phyloP scores from a whole-genome alignment of 176 grass and related monocot genomes.

The Raddia guianensis region DNA sequence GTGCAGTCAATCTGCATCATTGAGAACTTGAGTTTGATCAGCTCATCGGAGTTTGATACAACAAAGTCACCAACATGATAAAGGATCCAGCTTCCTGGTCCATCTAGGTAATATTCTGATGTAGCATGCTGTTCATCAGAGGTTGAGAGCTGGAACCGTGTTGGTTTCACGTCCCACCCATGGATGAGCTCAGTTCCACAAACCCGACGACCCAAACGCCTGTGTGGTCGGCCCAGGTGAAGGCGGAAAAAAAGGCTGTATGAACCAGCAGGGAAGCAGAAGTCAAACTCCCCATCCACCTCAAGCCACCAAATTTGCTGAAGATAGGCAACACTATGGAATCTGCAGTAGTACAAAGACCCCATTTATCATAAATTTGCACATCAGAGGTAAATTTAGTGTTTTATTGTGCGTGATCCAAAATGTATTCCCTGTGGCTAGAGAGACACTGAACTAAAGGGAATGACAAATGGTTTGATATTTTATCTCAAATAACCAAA shows the following conservation, averaged over 20 bases:
- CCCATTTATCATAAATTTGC: slow-evolving; percentile 17
- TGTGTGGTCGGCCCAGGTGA: slow-evolving; percentile 72
- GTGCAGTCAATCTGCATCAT: slow-evolving; percentile 99
- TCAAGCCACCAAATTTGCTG: slow-evolving; percentile 99
- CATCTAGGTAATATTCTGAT: slow-evolving; percentile 69
- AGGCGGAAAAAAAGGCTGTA: slow-evolving; percentile 87
- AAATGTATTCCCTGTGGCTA: no score
- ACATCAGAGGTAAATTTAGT: slow-evolving; percentile 11
- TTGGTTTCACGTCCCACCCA: slow-evolving; percentile 84
- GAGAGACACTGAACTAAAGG: background rate
- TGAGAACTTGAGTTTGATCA: slow-evolving; percentile 79
- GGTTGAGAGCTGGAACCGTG: slow-evolving; percentile 76
- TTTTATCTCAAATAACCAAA: slow-evolving; percentile 8
- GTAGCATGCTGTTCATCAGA: slow-evolving; percentile 70
- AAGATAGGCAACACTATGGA: slow-evolving; percentile 84
- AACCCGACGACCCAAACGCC: slow-evolving; percentile 69
- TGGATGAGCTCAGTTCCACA: slow-evolving; percentile 79
- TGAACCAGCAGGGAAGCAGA: slow-evolving; percentile 79
- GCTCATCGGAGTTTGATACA: slow-evolving; percentile 49
- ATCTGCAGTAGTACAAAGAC: slow-evolving; percentile 62
- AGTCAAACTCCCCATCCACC: slow-evolving; percentile 79
- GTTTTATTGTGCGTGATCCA: no score
- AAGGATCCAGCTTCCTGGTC: slow-evolving; percentile 76
- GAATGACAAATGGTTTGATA: background rate
- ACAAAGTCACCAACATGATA: slow-evolving; percentile 88